Evolutionary conservation across 169 alveolate genomes (phyloP).

Genomic region (Eimeria falciformis): DNA sequence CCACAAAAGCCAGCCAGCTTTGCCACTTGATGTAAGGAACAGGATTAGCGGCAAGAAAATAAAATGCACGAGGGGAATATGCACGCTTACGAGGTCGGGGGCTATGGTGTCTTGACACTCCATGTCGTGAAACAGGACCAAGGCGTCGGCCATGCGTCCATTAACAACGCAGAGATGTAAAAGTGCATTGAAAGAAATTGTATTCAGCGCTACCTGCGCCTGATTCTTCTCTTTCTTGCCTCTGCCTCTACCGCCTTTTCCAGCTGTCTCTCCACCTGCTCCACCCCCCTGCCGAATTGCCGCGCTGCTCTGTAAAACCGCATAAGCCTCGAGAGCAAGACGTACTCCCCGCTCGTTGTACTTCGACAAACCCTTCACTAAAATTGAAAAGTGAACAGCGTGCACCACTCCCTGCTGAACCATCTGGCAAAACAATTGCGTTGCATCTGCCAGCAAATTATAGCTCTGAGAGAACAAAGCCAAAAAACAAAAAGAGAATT

Average conservation of each 20-base stretch:
- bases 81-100: conserved; percentile 23
- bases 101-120: conserved; percentile 68
- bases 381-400: conserved; percentile 52
- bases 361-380: conserved; percentile 36
- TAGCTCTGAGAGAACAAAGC: neutral
- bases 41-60: neutral
- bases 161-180: conserved; percentile 44
- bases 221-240: neutral
- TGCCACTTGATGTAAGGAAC: neutral
- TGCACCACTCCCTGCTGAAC: conserved; percentile 1
- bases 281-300: neutral
- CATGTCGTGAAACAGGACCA: conserved; percentile 87
- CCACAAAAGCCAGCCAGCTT: neutral
- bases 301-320: neutral
- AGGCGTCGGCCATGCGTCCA: conserved; percentile 79
- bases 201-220: conserved; percentile 16
- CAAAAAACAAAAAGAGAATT: neutral
- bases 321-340: conserved; percentile 46
- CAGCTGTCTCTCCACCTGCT: neutral
- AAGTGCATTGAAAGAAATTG: conserved; percentile 40
- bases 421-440: neutral
- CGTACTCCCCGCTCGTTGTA: neutral
- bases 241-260: neutral
- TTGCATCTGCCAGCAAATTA: conserved; percentile 26
- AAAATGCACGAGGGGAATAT: no score